Evolutionary conservation across 768 basidiomycete species (phyloP), one percentile per base, ranked within the genome.

Genomic region (Auriscalpium vulgare): DNA sequence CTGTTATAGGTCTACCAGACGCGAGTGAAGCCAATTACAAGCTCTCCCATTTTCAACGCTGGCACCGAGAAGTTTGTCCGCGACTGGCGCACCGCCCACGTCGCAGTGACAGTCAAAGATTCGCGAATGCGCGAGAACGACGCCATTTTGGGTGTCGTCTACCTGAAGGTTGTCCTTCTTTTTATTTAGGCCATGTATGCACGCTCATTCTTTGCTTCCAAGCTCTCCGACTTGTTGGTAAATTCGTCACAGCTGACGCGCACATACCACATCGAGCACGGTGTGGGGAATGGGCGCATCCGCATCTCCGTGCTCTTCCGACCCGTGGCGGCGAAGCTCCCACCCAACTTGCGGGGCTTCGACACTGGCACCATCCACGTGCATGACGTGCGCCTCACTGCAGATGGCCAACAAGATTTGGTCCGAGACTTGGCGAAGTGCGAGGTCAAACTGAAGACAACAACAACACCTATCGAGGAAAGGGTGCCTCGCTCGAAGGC

Each of bases 91-190:
- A 74, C 72, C 10, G 74, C 85, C 3, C 78, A 81, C 14, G 75
- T 88, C 44, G 74, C 84, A 10, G 78, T 90, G 34, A 78, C 84
- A 14, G 83, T 88, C 14, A 78, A 82, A 36, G 87, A 88, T 61
- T 71, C 74, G 2, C 73, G 78, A 37, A 63, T 79, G 35, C 78
- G 84, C 51, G 83, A 85, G 68, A 67, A 71, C 47, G 80, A 89
- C 63, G 83, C 85, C 1, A 77, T 90, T 51, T 75, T 90, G 34
- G 88, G 89, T 34, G 79, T 89, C 37, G 79, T 88, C 61, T 76
- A 81, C 53, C 73, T 90, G 6, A 73, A 78, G 54, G 69, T 67
- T 9, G n/a, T 61, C 38, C 0, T 14, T 46, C 17, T 43, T 38
- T 9, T 29, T 7, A 29, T 9, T 29, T 7, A 29, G 4, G 29